Conservation (phyloP, 2,329 filamentous ascomycete genomes). For the Lachnum nothofagi region DNA sequence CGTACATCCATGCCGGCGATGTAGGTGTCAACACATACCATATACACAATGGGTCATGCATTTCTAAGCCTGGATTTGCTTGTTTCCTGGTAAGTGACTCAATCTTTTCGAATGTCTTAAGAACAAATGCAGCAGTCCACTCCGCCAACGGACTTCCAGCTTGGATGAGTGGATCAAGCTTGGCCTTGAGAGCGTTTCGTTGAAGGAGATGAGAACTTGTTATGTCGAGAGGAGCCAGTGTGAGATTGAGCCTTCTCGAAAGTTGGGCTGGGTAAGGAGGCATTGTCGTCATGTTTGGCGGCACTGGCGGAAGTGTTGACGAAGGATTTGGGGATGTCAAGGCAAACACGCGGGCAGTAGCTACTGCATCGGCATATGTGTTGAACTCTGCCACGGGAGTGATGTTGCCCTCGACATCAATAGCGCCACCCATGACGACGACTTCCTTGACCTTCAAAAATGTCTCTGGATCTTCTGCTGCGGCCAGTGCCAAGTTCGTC, state of each 20-base stretch:
- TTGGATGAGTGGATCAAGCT: conserved; percentile 50
- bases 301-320: conserved; percentile 73
- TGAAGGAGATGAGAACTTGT: conserved; percentile 66
- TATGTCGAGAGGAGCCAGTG: conserved; percentile 71
- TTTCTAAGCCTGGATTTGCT: conserved; percentile 54
- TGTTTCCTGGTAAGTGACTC: conserved; percentile 55
- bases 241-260: conserved; percentile 59
- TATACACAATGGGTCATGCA: conserved; percentile 74
- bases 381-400: conserved; percentile 91
- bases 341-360: conserved; percentile 71
- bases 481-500: conserved; percentile 88
- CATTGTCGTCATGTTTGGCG: conserved; percentile 46
- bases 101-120: conserved; percentile 65
- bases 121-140: conserved; percentile 69
- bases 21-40: conserved; percentile 69
- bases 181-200: conserved; percentile 52
- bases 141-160: conserved; percentile 66
- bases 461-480: conserved; percentile 79
- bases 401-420: conserved; percentile 76
- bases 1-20: conserved; percentile 53
- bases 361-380: conserved; percentile 79
- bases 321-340: conserved; percentile 68
- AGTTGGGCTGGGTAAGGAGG: conserved; percentile 60
- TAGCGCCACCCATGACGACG: conserved; percentile 89
- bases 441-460: conserved; percentile 88